phyloP scores from a whole-genome alignment of 805 yeast species.

The baker's yeast (Saccharomyces cerevisiae) region DNA sequence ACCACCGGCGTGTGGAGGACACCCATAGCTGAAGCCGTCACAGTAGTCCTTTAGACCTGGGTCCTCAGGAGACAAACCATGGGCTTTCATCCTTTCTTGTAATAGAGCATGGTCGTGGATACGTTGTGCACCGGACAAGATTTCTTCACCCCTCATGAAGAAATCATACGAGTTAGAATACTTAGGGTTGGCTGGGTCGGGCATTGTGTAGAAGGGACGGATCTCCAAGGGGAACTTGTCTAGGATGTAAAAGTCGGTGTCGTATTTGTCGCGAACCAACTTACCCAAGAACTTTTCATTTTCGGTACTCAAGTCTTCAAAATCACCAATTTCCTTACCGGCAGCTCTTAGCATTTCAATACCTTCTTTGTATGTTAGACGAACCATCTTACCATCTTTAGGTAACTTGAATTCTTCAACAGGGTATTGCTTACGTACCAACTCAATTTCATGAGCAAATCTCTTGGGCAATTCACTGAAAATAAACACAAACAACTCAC shows the following conservation, averaged over 20 bases:
- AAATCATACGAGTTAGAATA: constrained; percentile 97
- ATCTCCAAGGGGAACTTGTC: constrained; percentile 96
- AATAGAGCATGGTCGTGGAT: constrained; percentile 86
- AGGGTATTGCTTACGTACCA: constrained; percentile 90
- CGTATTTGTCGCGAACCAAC: constrained; percentile 84
- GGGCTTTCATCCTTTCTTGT: constrained; percentile 70
- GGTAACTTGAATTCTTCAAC: constrained; percentile 97
- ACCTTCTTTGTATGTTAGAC: constrained; percentile 85
- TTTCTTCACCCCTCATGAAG: constrained; percentile 99
- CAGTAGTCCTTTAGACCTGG: constrained; percentile 87
- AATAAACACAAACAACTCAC: constrained; percentile 77
- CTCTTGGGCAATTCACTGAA: constrained; percentile 76
- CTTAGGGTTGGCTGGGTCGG: constrained; percentile 83
- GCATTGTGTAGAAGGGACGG: constrained; percentile 99
- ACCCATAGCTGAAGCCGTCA: constrained; percentile 88
- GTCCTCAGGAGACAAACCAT: constrained; percentile 69
- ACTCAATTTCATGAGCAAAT: constrained; percentile 74
- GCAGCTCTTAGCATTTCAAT: constrained; percentile 74
- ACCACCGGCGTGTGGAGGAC: constrained; percentile 99
- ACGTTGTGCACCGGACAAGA: constrained; percentile 99
- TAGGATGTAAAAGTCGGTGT: constrained; percentile 94
- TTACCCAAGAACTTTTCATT: constrained; percentile 90
- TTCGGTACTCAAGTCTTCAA: constrained; percentile 86
- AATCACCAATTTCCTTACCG: constrained; percentile 72
- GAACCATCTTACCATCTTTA: constrained; percentile 86